A percentile compares a stretch with the other conserved stretches of the same genome.
phyloP scores from a whole-genome alignment of 306 rosid genomes.

The Begonia fuchsioides region DNA sequence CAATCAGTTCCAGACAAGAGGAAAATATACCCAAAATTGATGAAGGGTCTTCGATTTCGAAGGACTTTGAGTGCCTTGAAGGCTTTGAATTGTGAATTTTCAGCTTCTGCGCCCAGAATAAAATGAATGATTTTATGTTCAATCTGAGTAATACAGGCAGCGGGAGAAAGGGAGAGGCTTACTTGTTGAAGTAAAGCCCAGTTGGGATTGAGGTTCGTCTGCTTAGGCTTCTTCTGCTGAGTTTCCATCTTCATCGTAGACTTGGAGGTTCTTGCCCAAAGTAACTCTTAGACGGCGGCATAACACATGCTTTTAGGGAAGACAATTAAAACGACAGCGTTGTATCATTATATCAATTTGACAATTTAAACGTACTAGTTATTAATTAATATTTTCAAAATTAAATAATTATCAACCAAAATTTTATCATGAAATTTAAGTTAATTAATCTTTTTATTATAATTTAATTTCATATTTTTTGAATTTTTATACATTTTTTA shows the following conservation, averaged over 20 bases:
- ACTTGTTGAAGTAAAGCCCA: slow-evolving; percentile 76
- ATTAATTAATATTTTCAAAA: too few species aligned
- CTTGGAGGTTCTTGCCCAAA: neutral
- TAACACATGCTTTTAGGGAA: too few species aligned
- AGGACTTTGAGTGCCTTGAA: slow-evolving; percentile 17
- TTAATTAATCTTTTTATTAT: too few species aligned
- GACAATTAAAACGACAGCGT: too few species aligned
- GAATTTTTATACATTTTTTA: too few species aligned
- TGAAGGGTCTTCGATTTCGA: slow-evolving; percentile 17
- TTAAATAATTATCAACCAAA: too few species aligned
- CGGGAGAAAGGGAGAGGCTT: neutral
- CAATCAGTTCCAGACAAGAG: neutral
- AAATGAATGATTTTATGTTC: neutral
- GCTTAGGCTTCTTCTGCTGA: slow-evolving; percentile 27
- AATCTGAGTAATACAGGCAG: neutral
- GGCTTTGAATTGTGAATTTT: slow-evolving; percentile 28
- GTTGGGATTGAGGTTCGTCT: slow-evolving; percentile 49
- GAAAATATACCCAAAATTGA: slow-evolving; percentile 39
- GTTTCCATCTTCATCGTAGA: slow-evolving; percentile 18
- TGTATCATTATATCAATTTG: too few species aligned
- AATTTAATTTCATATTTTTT: too few species aligned
- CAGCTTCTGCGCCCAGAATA: slow-evolving; percentile 39
- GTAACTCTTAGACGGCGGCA: too few species aligned
- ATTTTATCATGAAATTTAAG: too few species aligned
- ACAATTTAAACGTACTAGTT: too few species aligned